Base-by-base conservation (phyloP, 441 rosid species). In the Francoa sonchifolia region DNA sequence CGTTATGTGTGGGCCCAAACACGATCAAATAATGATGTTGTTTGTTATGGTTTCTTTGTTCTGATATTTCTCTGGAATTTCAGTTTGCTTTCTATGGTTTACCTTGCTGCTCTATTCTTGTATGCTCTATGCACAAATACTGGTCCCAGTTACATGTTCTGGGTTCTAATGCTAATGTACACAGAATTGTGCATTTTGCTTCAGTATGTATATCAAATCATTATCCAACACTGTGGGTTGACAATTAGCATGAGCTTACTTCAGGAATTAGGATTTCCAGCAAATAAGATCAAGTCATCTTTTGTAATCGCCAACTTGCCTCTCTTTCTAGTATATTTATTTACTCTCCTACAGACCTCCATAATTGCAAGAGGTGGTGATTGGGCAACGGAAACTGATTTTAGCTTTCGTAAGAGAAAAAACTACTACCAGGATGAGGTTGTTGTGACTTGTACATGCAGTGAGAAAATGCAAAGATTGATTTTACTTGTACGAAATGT, bases 351-450 rank as follows among this genome's bases (percentile, higher is more conserved):
- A 55, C 99, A 92, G 79, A 87, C 87, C 68, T 80, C 94, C 33
- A 92, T 92, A 64, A 79, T 87, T 47, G 96, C 86, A 61, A 84
- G 79, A 69, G 95, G 84, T 65, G 82, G 95, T 57, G 94, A 83
- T 49, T 92, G 99, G 99, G 67, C 61, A 33, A 83, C 86, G 44
- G 72, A 69, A 41, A 63, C 65, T 1, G 77, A 71, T 35, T 63
- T 76, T 39, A 64, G 58, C 48, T 70, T 67, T 23, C 64, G 47
- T 28, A 71, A 70, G 61, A 57, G 65, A 61, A 62, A 46, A 69
- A 34, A 67, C 56, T 60, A 63, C 26, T 59, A 54, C 45, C 58
- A 74, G 62, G 65, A 76, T 48, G 71, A 82, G 61, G 69, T 60
- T 64, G 66, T 42, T 36, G 48, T 45, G 44, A 57, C 55, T 61